Evolutionary conservation across 2,329 filamentous ascomycete species (phyloP), one percentile per base, ranked within the genome.

Genomic region (Pseudopyrenochaeta lycopersici): DNA sequence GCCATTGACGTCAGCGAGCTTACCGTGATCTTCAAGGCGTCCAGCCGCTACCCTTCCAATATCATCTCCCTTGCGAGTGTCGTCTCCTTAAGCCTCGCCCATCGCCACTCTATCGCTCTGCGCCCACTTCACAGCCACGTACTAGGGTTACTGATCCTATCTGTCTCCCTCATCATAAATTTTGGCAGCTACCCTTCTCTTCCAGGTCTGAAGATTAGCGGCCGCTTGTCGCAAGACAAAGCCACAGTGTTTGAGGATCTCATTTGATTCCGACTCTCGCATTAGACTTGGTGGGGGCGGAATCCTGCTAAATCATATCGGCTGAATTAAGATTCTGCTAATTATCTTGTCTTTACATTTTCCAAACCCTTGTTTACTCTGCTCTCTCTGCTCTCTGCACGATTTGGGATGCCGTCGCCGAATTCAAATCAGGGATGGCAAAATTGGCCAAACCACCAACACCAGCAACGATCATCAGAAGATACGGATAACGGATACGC

Each of bases 1-100:
- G 14, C 36, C 11, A n/a, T 27, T 55, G 43, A 53, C 46, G 52
- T 49, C 32, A 54, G 40, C 23, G 2, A 35, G 18, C n/a, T 29
- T 36, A 15, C 52, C 20, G 35, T 38, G 46, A 48, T 55, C 47
- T 50, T 47, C 40, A 54, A 61, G 58, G 58, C 58, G 46, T 54
- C 52, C 58, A 56, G 38, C 52, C 15, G 46, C 35, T 2, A 32
- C 30, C 33, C 44, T 41, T 17, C 14, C 29, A 31, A 6, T 18
- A 15, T 46, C 3, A 43, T 40, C 36, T 27, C 40, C n/a, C n/a
- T n/a, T n/a, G n/a, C n/a, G n/a, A n/a, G n/a, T n/a, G n/a, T n/a
- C n/a, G n/a, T n/a, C n/a, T n/a, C n/a, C n/a, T n/a, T 49, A 49
- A 33, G 44, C 50, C 39, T 40, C 44, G 33, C 17, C 20, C 32